Conservation (phyloP, 495 filamentous ascomycete species). For the Chaetomium fimeti region DNA sequence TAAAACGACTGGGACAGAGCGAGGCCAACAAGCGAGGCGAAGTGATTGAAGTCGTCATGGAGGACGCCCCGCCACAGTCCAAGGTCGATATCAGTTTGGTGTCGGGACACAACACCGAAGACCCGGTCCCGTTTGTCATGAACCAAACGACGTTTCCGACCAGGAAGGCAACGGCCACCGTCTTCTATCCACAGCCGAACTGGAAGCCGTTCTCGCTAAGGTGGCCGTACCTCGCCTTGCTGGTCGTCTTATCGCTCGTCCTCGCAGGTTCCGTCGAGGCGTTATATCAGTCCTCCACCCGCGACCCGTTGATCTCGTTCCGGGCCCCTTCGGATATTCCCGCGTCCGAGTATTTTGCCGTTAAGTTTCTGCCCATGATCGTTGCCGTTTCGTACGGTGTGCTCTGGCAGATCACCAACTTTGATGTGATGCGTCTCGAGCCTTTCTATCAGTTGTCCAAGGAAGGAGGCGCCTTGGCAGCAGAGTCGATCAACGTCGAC, state of each 20-base stretch:
- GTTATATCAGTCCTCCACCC: constrained; percentile 57
- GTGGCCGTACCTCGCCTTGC: constrained; percentile 56
- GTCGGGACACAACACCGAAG: constrained; percentile 32
- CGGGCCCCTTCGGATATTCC: constrained; percentile 51
- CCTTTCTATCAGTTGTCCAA: constrained; percentile 72
- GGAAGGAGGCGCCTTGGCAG: constrained; percentile 60
- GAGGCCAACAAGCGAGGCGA: constrained; percentile 54
- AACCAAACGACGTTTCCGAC: constrained; percentile 36
- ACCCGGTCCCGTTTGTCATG: constrained; percentile 20
- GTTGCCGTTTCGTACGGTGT: constrained; percentile 70
- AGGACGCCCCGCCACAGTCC: constrained; percentile 36
- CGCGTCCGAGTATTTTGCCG: constrained; percentile 57
- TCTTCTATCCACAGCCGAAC: constrained; percentile 60
- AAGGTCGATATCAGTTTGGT: constrained; percentile 46
- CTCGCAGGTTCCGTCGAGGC: constrained; percentile 59
- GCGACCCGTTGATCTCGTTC: constrained; percentile 51
- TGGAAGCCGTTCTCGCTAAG: constrained; percentile 74
- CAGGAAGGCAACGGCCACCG: constrained; percentile 35
- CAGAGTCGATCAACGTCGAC: constrained; percentile 69
- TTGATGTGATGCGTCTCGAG: constrained; percentile 71
- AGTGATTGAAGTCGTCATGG: constrained; percentile 52
- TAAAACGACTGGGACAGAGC: constrained; percentile 47
- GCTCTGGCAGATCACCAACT: constrained; percentile 71
- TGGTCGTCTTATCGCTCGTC: constrained; percentile 57
- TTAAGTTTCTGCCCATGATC: constrained; percentile 71